Base-by-base conservation (phyloP, 179 eudicot species). In the Spinacia oleracea region DNA sequence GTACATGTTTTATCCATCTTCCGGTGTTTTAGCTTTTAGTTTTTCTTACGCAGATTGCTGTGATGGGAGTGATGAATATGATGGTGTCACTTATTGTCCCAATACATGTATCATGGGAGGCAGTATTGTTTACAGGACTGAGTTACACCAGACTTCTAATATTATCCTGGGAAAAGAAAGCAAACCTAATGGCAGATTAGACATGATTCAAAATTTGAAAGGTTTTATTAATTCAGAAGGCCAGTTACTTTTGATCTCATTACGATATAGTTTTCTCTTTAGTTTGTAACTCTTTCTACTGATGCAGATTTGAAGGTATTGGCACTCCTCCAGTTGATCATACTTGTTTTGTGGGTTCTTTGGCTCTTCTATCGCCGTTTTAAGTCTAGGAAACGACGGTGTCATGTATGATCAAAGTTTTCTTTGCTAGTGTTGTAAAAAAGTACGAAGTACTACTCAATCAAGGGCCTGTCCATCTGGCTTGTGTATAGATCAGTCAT, bases 51-150 rank as follows among this genome's bases (percentile, higher is more conserved):
- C 73, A 95, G 97, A 95, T 85, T 95, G 98, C 72, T 95, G 98
- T 83, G 98, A 95, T 86, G 98, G 98, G 78, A 93, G 97, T 80
- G 98, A 95, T 84, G 98, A 95, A 84, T 88, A 87, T 79, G 95
- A 89, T 81, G 91, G 95, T 25, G 60, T 77, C 63, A 56, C 83
- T 68, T 43, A 83, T 75, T 95, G 98, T 85, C 91, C 90, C 32
- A 95, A 93, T 83, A 89, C 90, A 10, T 95, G 98, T 74, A 82
- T 95, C 81, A 91, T 90, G 97, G 97, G 97, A 65, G 94, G 91
- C 55, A 83, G 88, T 90, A 69, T 91, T 43, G 89, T 78, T 38
- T 89, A 87, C 86, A 81, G 81, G 72, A 64, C 84, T 31, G 81
- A 76, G 32, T 80, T 66, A 78, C 84, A 85, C 82, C 88, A 63